Evolutionary conservation across 2,329 filamentous ascomycete species (phyloP), one percentile per base, ranked within the genome.

Genomic region (Karstenula rhodostoma): DNA sequence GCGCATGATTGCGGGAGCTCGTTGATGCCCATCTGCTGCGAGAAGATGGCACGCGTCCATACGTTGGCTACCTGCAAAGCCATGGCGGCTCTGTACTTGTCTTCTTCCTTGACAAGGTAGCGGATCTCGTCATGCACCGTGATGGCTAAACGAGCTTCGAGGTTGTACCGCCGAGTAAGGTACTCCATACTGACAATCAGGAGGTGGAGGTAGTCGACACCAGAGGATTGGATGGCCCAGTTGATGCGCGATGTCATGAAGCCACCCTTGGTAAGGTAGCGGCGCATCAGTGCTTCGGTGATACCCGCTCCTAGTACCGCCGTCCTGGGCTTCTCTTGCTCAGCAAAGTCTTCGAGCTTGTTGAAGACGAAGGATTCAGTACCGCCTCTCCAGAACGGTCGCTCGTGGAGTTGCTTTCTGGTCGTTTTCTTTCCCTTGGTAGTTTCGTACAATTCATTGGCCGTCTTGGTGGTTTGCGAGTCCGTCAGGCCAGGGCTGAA

Each of bases 331-430:
- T 88, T 84, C 71, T 97, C 93, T 74, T 98, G 94, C 74, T 98
- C 93, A 3, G 96, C 95, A 78, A 99, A 99, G 69, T 97, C 93
- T 80, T 99, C 96, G 0, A 99, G 87, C 73, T 93, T 95, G 80
- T 99, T 99, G 84, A 99, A 99, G 8, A 99, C 94, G 68, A 98
- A 95, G 0, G 93, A 97, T 76, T 99, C 95, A 0, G 95, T 98
- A 8, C 95, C 95, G 32, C 95, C 95, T 54, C 94, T 89, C 94
- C 95, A 99, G 77, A 99, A 99, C 0, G 90, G 81, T 8, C 88
- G 85, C 58, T 93, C 89, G 71, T 88, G 86, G 6, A 98, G 80
- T 0, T 83, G 69, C 68, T 90, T 95, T 29, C 91, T 86, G 47
- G 83, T 90, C 0, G 93, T 96, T 73, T 95, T 95, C 55, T 89